Percentiles rank a stretch among this genome's conserved stretches.
phyloP scores from a whole-genome alignment of 805 yeast species.

The Hanseniaspora nectarophila region DNA sequence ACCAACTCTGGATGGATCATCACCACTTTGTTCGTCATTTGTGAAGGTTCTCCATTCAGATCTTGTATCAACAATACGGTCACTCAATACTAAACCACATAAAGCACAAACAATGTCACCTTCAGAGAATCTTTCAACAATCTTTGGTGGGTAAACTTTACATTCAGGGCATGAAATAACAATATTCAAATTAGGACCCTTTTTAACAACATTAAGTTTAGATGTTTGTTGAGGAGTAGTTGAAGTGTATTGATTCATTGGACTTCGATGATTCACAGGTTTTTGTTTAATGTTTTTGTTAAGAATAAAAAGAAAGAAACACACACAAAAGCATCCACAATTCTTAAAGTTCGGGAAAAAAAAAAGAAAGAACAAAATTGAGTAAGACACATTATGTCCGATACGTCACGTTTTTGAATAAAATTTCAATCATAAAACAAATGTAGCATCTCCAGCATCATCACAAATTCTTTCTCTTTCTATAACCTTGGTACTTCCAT shows the following conservation, averaged over 20 bases:
- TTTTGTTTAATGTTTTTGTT: background rate
- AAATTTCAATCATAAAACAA: too few species aligned
- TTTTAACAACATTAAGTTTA: constrained; percentile 26
- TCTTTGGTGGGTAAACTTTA: constrained; percentile 87
- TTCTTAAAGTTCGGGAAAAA: too few species aligned
- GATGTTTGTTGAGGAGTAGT: constrained; percentile 18
- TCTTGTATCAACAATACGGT: constrained; percentile 83
- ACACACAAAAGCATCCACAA: background rate
- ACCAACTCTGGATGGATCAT: constrained; percentile 98
- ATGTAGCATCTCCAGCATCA: constrained; percentile 4
- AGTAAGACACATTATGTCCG: background rate
- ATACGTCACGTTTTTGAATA: background rate
- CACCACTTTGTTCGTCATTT: constrained; percentile 95
- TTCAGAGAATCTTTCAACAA: constrained; percentile 88
- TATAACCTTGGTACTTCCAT: background rate
- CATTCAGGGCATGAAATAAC: constrained; percentile 92
- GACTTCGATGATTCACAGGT: constrained; percentile 4
- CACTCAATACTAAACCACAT: constrained; percentile 89
- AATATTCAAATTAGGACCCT: constrained; percentile 76
- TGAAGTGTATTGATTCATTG: constrained; percentile 1
- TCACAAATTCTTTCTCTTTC: constrained; percentile 4
- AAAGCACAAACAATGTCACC: constrained; percentile 98
- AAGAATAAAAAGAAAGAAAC: background rate
- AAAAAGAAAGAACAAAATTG: background rate
- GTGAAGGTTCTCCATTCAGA: constrained; percentile 98